Evolutionary conservation across 2,329 filamentous ascomycete species (phyloP), one percentile per base, ranked within the genome.

Genomic region (Herpotrichia juniperi): DNA sequence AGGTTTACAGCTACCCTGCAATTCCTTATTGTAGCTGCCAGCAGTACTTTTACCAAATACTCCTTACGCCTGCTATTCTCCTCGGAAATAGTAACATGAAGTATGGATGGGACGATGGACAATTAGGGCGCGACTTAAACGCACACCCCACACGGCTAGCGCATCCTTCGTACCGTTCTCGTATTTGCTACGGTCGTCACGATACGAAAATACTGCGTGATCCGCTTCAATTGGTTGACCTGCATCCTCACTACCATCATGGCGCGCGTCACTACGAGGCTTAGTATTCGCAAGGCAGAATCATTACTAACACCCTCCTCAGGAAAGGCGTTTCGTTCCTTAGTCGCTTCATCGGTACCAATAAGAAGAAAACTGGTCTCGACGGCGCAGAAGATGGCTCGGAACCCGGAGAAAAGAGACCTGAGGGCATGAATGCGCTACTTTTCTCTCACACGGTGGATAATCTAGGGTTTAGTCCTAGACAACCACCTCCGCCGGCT

Each of bases 311-410:
- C 40, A 40, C 35, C 24, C 40, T 37, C 35, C 24, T 42, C 65
- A 96, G 89, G 74, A 97, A 96, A 78, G 88, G 90, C 24, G 85
- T 89, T 16, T 96, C 92, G 12, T 96, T 99, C 70, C 83, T 99
- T 24, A 96, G 91, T 73, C 89, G 92, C 48, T 87, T 97, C 73
- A 89, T 90, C 64, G 85, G 87, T 30, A 82, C 81, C 54, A 40
- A 40, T n/a, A 92, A 91, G 78, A 96, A 89, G 74, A 91, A 89
- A 69, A 84, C 66, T 14, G 78, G 82, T 24, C 71, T 74, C 50
- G 76, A 76, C 48, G 76, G 73, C 47, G 59, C 80, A 45, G 84
- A 87, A 59, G 85, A 88, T 74, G 87, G 84, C 64, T 91, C 89
- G 1, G 90, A 93, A 63, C 73, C 86, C 42, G 87, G 86, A 45